Evolutionary conservation across 2,329 filamentous ascomycete species (phyloP).

Genomic region (Pseudocercospora vitis): DNA sequence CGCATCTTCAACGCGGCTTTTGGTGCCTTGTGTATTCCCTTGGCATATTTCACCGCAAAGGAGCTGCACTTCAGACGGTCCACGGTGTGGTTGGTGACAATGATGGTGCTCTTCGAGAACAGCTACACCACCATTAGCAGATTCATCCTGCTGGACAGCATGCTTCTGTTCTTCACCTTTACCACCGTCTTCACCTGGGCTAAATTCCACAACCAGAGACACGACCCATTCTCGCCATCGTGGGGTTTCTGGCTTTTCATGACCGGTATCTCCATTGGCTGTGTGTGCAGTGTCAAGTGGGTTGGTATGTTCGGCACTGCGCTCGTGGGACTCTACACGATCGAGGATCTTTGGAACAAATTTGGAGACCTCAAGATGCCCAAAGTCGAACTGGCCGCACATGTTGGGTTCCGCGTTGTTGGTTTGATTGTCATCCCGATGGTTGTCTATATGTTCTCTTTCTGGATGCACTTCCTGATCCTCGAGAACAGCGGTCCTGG

Average conservation of each 20-base stretch:
- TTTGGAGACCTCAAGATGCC: constrained; percentile 94
- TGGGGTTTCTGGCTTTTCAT: constrained; percentile 95
- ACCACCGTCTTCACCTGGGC: constrained; percentile 96
- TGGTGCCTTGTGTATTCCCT: constrained; percentile 84
- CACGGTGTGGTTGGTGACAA: constrained; percentile 88
- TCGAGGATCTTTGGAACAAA: constrained; percentile 97
- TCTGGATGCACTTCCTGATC: constrained; percentile 91
- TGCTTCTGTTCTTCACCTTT: constrained; percentile 98
- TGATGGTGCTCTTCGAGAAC: constrained; percentile 99
- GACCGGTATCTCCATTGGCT: constrained; percentile 93
- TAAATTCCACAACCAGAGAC: constrained; percentile 87
- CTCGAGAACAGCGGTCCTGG: constrained; percentile 91
- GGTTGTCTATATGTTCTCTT: constrained; percentile 91
- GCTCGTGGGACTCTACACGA: constrained; percentile 90
- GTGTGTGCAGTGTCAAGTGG: constrained; percentile 97
- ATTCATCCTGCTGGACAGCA: constrained; percentile 97
- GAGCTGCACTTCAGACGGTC: constrained; percentile 84
- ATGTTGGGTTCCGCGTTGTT: constrained; percentile 75
- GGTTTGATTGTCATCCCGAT: constrained; percentile 87
- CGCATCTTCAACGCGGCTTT: constrained; percentile 95
- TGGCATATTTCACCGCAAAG: constrained; percentile 93
- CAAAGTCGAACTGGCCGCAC: constrained; percentile 69
- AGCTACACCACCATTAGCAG: constrained; percentile 98
- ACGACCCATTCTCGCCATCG: constrained; percentile 81
- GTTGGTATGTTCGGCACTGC: constrained; percentile 95